A percentile compares a stretch with the other conserved stretches of the same genome.
Conservation (phyloP, 1,284 basidiomycete species). For the Rhodotorula glutinis region DNA sequence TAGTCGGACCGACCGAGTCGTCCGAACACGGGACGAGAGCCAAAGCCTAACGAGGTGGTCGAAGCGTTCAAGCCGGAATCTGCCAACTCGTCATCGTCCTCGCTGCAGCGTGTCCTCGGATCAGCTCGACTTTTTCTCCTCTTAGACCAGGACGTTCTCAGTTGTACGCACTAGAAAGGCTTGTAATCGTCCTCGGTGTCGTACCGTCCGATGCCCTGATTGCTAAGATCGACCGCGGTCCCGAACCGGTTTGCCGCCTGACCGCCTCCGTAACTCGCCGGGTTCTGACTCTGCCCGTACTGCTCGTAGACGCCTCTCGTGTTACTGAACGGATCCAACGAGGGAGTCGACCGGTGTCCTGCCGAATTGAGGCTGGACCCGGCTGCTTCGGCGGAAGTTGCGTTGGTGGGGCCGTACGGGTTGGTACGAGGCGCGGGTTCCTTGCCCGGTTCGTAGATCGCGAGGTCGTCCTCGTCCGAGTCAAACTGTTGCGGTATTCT, state of each 20-base stretch:
- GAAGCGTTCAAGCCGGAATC: background rate
- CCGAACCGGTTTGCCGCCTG: slow-evolving; percentile 38
- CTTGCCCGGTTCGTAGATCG: slow-evolving; percentile 25
- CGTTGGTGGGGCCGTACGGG: slow-evolving; percentile 5
- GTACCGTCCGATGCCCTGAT: slow-evolving; percentile 12
- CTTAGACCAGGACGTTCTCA: too few relatives aligned
- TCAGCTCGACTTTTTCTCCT: too few relatives aligned
- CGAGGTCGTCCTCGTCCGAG: slow-evolving; percentile 39
- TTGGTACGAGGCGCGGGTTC: slow-evolving; percentile 6
- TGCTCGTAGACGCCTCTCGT: slow-evolving; percentile 26
- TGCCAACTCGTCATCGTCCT: slow-evolving; percentile 23
- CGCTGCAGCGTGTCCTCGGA: background rate
- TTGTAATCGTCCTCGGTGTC: slow-evolving; percentile 33
- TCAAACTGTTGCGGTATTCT: slow-evolving; percentile 36
- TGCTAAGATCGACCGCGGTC: slow-evolving; percentile 36
- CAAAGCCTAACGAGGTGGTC: slow-evolving; percentile 8
- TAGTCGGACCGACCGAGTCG: slow-evolving; percentile 9
- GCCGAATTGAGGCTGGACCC: background rate
- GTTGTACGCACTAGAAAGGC: slow-evolving; percentile 31
- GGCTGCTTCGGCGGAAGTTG: background rate
- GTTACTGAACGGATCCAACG: slow-evolving; percentile 30
- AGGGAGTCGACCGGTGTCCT: slow-evolving; percentile 1
- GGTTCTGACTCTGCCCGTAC: slow-evolving; percentile 36
- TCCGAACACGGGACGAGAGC: slow-evolving; percentile 4
- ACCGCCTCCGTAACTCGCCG: slow-evolving; percentile 40